Evolutionary conservation across 2,329 filamentous ascomycete species (phyloP).

Genomic region (Aspergillus eucalypticola): DNA sequence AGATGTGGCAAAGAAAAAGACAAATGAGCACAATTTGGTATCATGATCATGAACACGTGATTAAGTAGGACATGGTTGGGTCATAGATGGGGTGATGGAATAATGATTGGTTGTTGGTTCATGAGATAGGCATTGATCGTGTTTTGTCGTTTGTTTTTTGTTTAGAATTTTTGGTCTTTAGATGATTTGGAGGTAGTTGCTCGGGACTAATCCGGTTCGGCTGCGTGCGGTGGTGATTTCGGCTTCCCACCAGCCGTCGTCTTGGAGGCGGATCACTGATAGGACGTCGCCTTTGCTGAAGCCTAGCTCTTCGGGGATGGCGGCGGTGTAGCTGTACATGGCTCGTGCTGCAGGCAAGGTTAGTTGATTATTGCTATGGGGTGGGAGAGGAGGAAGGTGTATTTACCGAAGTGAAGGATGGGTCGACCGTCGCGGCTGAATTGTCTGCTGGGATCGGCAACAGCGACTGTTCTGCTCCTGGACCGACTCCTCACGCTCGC

Average conservation of each 20-base stretch:
- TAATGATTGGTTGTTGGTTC: constrained; percentile 18
- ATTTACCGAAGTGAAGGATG: constrained; percentile 92
- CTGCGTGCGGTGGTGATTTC: constrained; percentile 68
- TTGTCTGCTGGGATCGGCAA: constrained; percentile 66
- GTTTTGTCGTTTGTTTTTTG: neutral
- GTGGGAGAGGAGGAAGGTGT: neutral
- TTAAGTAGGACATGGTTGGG: constrained; percentile 7
- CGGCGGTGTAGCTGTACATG: constrained; percentile 90
- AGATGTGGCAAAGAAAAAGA: neutral
- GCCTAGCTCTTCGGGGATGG: constrained; percentile 90
- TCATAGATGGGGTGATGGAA: constrained; percentile 13
- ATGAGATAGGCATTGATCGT: constrained; percentile 20
- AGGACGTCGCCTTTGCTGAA: constrained; percentile 92
- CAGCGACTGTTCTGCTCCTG: constrained; percentile 84
- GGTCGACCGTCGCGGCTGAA: constrained; percentile 83
- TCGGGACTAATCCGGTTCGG: constrained; percentile 61
- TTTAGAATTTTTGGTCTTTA: constrained; percentile 25
- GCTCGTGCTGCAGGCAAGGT: constrained; percentile 68
- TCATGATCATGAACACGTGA: constrained; percentile 26
- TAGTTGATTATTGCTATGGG: neutral
- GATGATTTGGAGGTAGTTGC: constrained; percentile 66
- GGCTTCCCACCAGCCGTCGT: constrained; percentile 99
- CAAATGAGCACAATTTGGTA: constrained; percentile 18
- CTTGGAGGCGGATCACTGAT: constrained; percentile 84
- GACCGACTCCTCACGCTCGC: constrained; percentile 54